Evolutionary conservation across 306 rosid species (phyloP).

Genomic region (Sicyos edulis): DNA sequence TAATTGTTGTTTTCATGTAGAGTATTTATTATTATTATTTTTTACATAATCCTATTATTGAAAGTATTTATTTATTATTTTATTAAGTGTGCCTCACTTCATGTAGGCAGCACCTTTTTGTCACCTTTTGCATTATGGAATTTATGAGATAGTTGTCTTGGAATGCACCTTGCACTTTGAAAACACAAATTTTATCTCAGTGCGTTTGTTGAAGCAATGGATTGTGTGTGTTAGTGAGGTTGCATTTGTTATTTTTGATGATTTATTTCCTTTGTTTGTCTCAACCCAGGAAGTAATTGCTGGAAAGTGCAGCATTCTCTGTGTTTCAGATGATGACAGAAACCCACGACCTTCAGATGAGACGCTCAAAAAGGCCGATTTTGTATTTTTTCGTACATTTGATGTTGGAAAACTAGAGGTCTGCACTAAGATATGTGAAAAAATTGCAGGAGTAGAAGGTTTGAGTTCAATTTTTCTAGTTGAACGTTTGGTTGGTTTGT

Average conservation of each 20-base stretch:
- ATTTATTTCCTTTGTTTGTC: not conserved
- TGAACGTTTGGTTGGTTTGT: constrained; percentile 14
- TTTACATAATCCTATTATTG: not conserved
- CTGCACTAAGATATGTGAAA: constrained; percentile 40
- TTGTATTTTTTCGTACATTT: constrained; percentile 64
- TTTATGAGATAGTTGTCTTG: not conserved
- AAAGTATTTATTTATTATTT: not conserved
- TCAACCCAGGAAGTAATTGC: constrained; percentile 69
- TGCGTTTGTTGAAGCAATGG: not conserved
- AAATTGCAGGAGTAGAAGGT: constrained; percentile 63
- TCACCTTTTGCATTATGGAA: not conserved
- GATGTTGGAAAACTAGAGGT: constrained; percentile 43
- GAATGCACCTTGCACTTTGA: not conserved
- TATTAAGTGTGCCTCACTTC: not conserved
- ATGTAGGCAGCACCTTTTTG: not conserved
- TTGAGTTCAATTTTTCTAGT: constrained; percentile 10
- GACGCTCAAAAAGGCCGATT: constrained; percentile 57
- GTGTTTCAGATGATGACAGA: constrained; percentile 55
- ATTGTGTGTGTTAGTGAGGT: not conserved
- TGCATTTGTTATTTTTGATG: not conserved
- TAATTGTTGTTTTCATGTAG: not conserved
- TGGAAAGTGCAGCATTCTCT: constrained; percentile 79
- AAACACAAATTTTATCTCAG: not conserved
- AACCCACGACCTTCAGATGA: constrained; percentile 51
- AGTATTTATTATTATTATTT: not conserved